Evolutionary conservation across 305 asterid species (phyloP).

Genomic region (Coffea humblotiana): DNA sequence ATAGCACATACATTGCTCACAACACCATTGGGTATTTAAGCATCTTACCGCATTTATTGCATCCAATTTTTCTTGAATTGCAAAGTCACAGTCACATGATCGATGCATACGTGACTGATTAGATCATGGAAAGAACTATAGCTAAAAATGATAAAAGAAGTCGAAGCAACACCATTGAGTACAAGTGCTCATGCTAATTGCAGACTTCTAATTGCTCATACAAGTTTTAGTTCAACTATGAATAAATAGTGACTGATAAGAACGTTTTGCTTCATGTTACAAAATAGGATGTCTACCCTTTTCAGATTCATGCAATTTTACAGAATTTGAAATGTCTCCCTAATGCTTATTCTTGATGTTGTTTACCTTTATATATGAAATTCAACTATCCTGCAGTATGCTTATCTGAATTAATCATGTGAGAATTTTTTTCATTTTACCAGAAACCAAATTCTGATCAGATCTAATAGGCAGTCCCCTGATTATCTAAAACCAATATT

Average conservation of each 20-base stretch:
- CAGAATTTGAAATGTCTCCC: not conserved
- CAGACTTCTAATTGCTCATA: not conserved
- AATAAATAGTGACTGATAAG: not conserved
- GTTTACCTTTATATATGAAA: not conserved
- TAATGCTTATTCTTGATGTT: not conserved
- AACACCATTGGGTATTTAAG: no score
- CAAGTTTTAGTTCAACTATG: not conserved
- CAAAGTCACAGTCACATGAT: not conserved
- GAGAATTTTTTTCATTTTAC: not conserved
- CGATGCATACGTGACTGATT: not conserved
- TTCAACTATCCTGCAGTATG: not conserved
- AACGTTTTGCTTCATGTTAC: not conserved
- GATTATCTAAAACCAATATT: not conserved
- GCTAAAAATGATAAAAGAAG: not conserved
- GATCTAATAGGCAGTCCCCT: not conserved
- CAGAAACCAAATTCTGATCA: not conserved
- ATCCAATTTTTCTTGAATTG: not conserved
- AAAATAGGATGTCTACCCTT: not conserved
- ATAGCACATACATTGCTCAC: not conserved
- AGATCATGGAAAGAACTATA: not conserved
- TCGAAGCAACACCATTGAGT: not conserved
- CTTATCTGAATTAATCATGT: not conserved
- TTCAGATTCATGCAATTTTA: not conserved
- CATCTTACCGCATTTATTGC: not conserved
- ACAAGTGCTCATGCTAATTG: not conserved